phyloP scores from a whole-genome alignment of 371 early-diverging fungal species.

The Mortierella sp. region DNA sequence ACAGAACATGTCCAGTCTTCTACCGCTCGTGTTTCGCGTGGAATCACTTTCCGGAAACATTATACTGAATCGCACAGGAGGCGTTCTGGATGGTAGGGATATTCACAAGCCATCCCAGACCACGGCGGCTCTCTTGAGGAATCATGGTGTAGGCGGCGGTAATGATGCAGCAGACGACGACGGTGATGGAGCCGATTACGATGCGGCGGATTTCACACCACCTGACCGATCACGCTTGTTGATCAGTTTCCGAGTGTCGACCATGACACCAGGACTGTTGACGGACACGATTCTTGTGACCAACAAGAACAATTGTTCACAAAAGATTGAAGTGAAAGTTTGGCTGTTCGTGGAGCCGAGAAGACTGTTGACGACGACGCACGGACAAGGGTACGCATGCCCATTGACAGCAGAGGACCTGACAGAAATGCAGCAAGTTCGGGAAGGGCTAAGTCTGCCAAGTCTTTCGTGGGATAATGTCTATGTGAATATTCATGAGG shows the following conservation, averaged over 20 bases:
- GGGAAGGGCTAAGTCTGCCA: conserved; percentile 39
- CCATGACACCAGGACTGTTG: conserved; percentile 69
- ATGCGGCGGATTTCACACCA: conserved; percentile 17
- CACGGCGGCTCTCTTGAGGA: no score
- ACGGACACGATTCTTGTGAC: conserved; percentile 69
- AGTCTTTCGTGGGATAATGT: conserved; percentile 46
- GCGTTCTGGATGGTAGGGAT: conserved; percentile 70
- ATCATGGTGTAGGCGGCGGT: no score
- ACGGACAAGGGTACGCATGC: conserved; percentile 41
- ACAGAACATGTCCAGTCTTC: conserved; percentile 69
- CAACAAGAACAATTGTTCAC: conserved; percentile 78
- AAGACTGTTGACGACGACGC: conserved; percentile 20
- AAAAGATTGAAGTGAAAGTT: conserved; percentile 72
- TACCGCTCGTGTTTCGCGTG: conserved; percentile 73
- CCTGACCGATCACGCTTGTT: conserved; percentile 57
- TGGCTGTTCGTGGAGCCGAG: conserved; percentile 74
- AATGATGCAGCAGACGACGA: no score
- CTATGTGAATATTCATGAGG: conserved; percentile 44
- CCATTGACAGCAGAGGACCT: conserved; percentile 36
- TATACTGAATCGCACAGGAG: conserved; percentile 66
- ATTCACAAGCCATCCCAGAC: conserved; percentile 33
- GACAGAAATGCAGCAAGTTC: conserved; percentile 29
- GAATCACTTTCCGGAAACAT: conserved; percentile 69
- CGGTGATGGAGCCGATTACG: conserved; percentile 13
- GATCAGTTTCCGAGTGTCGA: conserved; percentile 69